A percentile compares a stretch with the other conserved stretches of the same genome.
These are phyloP conservation scores for Paramecium sexaurelia DNA, from an alignment of 73 alveolate genomes.

Conservation along the genomic window DNA sequence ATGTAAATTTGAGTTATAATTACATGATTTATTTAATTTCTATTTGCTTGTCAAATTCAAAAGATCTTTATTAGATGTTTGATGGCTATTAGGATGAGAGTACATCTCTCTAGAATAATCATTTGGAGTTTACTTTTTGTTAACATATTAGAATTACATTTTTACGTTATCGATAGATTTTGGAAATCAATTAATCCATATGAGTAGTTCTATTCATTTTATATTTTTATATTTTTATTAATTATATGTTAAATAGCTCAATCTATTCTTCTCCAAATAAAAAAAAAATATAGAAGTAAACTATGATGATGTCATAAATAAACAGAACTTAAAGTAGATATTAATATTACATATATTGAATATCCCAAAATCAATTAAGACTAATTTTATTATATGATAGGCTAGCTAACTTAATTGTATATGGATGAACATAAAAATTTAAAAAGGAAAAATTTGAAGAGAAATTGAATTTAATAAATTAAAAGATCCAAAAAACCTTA, in stretches of 20 bases:
- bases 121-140: slow-evolving; percentile 31
- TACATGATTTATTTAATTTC: slow-evolving; percentile 46
- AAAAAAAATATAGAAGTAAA: neutral
- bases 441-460: neutral
- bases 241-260: slow-evolving; percentile 24
- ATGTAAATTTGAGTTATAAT: slow-evolving; percentile 9
- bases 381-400: neutral
- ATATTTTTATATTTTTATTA: slow-evolving; percentile 2
- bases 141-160: slow-evolving; percentile 10
- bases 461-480: neutral
- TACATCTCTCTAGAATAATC: slow-evolving; percentile 49
- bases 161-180: slow-evolving; percentile 35
- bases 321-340: neutral
- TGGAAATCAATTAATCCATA: slow-evolving; percentile 14
- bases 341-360: neutral
- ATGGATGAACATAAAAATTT: neutral
- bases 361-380: neutral
- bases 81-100: slow-evolving; percentile 39
- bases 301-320: neutral
- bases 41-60: neutral
- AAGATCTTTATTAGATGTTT: slow-evolving; percentile 46
- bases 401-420: neutral
- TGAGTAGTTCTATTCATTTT: slow-evolving; percentile 56
- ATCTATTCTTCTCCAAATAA: neutral
- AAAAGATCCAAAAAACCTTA: neutral